Evolutionary conservation across 1,139 yeast genomes (phyloP).

Genomic region (Spencermartinsiella ligniputridi): DNA sequence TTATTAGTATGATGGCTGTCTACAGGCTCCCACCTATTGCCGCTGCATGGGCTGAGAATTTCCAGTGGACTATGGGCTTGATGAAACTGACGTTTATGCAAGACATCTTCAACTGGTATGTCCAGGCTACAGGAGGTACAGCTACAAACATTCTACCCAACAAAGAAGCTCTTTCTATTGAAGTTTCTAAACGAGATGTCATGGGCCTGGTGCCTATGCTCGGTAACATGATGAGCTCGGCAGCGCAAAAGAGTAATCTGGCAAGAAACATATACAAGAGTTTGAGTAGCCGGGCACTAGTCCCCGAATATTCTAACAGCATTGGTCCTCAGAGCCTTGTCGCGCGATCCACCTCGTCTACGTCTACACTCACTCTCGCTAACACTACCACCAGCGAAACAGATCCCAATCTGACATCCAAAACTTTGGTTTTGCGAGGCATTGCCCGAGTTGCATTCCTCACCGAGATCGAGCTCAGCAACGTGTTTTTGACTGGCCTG

Average conservation of each 20-base stretch:
- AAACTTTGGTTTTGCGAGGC: slow-evolving; percentile 80
- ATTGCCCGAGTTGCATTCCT: slow-evolving; percentile 85
- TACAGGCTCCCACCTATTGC: slow-evolving; percentile 93
- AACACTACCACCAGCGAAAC: slow-evolving; percentile 73
- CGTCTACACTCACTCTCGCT: slow-evolving; percentile 47
- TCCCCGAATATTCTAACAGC: slow-evolving; percentile 32
- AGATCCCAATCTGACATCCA: slow-evolving; percentile 48
- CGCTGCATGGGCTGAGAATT: slow-evolving; percentile 97
- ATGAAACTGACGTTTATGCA: slow-evolving; percentile 81
- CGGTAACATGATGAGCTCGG: slow-evolving; percentile 5
- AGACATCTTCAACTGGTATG: slow-evolving; percentile 84
- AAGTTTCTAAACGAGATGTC: slow-evolving; percentile 59
- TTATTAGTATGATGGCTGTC: slow-evolving; percentile 95
- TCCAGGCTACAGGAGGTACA: slow-evolving; percentile 91
- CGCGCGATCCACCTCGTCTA: slow-evolving; percentile 26
- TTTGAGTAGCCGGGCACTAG: slow-evolving; percentile 13
- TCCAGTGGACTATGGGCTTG: slow-evolving; percentile 94
- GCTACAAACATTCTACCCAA: slow-evolving; percentile 69
- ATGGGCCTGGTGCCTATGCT: slow-evolving; percentile 18
- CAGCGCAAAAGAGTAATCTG: slow-evolving; percentile 5
- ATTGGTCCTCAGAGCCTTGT: slow-evolving; percentile 26
- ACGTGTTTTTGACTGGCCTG: slow-evolving; percentile 80
- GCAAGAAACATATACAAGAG: slow-evolving; percentile 18
- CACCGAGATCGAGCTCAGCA: slow-evolving; percentile 81
- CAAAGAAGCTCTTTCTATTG: slow-evolving; percentile 57